These are phyloP conservation scores for Penicillium oxalicum DNA, from an alignment of 2,329 filamentous ascomycete species.

Conservation along the genomic window DNA sequence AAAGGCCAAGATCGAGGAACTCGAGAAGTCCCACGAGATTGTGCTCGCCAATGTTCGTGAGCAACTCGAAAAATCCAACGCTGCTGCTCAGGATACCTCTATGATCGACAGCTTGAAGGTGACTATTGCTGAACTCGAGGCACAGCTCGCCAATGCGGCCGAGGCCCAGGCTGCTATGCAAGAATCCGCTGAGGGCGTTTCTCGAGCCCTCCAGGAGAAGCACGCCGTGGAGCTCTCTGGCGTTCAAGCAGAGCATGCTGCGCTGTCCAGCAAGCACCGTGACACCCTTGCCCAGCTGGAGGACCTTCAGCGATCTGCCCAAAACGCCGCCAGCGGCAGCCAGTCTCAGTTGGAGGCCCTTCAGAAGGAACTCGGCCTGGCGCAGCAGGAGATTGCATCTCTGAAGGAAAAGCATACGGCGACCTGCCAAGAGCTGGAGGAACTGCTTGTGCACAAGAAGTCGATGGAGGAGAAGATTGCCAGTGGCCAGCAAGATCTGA, in stretches of 20 bases:
- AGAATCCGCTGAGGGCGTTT: constrained; percentile 31
- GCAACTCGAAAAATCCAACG: constrained; percentile 32
- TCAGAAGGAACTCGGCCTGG: constrained; percentile 46
- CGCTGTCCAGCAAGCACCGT: constrained; percentile 40
- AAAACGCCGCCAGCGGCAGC: constrained; percentile 70
- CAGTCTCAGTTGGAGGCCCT: constrained; percentile 62
- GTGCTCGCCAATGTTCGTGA: constrained; percentile 29
- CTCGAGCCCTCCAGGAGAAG: constrained; percentile 22
- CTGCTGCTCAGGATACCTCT: constrained; percentile 34
- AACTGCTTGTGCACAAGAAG: constrained; percentile 24
- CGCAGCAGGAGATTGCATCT: constrained; percentile 29
- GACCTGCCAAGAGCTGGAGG: constrained; percentile 28
- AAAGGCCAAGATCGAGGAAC: constrained; percentile 32
- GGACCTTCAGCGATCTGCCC: constrained; percentile 68
- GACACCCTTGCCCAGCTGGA: constrained; percentile 55
- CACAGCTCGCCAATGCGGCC: constrained; percentile 56
- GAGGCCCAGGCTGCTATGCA: constrained; percentile 36
- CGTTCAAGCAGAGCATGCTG: constrained; percentile 37
- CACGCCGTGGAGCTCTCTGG: constrained; percentile 45
- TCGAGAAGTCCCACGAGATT: constrained; percentile 33
- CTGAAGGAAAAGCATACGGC: constrained; percentile 28
- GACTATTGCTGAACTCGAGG: constrained; percentile 51
- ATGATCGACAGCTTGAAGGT: constrained; percentile 35
- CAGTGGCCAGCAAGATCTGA: constrained; percentile 32
- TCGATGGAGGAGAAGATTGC: constrained; percentile 30